Conservation (phyloP, 108 stramenopile genomes). For the Nannochloropsis gaditana region DNA sequence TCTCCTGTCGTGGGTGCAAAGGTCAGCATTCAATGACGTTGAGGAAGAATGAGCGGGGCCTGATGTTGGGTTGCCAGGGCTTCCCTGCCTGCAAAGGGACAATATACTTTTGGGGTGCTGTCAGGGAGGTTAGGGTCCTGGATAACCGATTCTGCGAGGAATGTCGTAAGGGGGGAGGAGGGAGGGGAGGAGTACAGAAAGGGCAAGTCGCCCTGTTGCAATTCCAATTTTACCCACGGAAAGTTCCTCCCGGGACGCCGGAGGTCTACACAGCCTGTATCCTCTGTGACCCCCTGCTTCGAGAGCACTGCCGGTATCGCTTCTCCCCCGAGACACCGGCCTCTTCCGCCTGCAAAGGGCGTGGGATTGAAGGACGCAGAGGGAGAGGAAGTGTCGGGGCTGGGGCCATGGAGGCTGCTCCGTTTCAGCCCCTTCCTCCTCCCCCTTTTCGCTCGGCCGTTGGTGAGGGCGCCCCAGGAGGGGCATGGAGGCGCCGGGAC, state of each 20-base stretch:
- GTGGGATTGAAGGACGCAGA: background rate
- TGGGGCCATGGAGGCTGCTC: no score
- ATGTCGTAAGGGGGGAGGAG: background rate
- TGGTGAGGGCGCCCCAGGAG: background rate
- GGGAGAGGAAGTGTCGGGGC: background rate
- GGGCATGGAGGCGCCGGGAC: background rate
- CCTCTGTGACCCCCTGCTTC: background rate
- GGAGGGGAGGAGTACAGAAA: background rate
- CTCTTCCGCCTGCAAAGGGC: background rate
- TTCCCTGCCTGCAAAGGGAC: background rate
- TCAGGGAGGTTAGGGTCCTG: background rate
- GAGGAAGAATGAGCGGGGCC: background rate
- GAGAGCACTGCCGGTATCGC: background rate
- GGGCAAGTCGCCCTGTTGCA: background rate
- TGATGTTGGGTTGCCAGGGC: background rate
- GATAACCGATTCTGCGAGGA: background rate
- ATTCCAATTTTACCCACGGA: background rate
- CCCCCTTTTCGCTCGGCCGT: background rate
- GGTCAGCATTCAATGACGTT: background rate
- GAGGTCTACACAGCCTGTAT: background rate
- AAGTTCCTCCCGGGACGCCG: background rate
- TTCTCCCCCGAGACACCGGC: background rate
- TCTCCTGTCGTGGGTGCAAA: background rate
- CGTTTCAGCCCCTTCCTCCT: background rate
- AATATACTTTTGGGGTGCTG: background rate